Base-by-base conservation (phyloP, 2,329 filamentous ascomycete species). In the Podosphaera leucotricha region DNA sequence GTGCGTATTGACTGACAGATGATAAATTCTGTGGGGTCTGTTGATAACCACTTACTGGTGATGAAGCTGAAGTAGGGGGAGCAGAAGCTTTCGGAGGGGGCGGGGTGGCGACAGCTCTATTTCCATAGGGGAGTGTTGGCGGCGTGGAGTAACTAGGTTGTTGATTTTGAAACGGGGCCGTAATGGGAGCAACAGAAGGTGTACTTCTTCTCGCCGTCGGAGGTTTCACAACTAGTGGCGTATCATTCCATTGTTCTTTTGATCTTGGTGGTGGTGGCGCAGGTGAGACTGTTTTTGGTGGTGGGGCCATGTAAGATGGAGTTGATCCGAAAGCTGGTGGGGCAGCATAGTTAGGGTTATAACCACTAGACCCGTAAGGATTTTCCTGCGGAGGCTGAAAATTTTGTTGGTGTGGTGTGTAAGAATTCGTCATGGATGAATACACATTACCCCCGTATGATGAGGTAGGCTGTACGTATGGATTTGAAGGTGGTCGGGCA, bases 221-320 rank as follows among this genome's bases (percentile, higher is more conserved):
- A 44, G 71, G 65, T 64, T 87, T 83, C 39, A 73, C 69, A 39
- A 95, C 80, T 54, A 93, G 71, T 1, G 90, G 90, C 43, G 92
- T 79, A 60, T 98, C 90, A 53, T 98, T 98, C 90, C 90, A 98
- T 53, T 81, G 80, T 22, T 80, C 78, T 56, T 76, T 77, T 46
- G 72, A 66, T 55, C 74, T n/a, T n/a, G n/a, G 75, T 8, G 81
- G 73, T 16, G 82, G 74, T 19, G 84, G 77, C 11, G 81, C 78
- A n/a, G 77, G 71, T 30, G 74, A 76, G 21, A 72, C 68, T 48
- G 72, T 75, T 49, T 79, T 73, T 43, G 76, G 75, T 46, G 74
- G 74, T 36, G 74, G 75, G 24, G 70, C 67, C n/a, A 52, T 58
- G 44, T 63, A 61, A 30, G 55, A 51, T 38, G 53, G 53, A 45